phyloP scores from a whole-genome alignment of 345 rosid species.

The Eucalyptus pumila region DNA sequence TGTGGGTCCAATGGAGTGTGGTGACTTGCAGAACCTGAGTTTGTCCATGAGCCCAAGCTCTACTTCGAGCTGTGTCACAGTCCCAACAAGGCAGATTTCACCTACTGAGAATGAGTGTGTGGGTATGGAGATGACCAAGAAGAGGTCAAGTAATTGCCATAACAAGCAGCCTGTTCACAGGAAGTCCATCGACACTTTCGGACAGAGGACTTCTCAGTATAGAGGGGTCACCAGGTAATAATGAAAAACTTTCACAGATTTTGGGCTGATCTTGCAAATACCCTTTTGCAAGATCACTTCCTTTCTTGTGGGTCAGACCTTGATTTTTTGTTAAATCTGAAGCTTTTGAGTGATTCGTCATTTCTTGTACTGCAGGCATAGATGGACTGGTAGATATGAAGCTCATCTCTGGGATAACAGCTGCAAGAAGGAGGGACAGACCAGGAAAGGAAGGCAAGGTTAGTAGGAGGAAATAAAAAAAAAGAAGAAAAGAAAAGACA shows the following conservation, averaged over 20 bases:
- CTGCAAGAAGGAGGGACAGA: slow-evolving; percentile 89
- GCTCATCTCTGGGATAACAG: slow-evolving; percentile 89
- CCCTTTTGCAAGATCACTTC: neutral
- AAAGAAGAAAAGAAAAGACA: neutral
- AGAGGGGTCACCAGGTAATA: slow-evolving; percentile 74
- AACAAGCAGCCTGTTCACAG: slow-evolving; percentile 65
- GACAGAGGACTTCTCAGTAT: slow-evolving; percentile 80
- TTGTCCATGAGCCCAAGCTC: slow-evolving; percentile 48
- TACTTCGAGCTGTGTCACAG: slow-evolving; percentile 30
- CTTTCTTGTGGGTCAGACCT: neutral
- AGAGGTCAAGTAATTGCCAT: slow-evolving; percentile 25
- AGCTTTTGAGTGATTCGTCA: neutral
- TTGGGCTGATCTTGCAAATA: neutral
- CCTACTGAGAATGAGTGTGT: slow-evolving; percentile 10
- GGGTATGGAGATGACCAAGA: slow-evolving; percentile 36
- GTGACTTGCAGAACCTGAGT: slow-evolving; percentile 27
- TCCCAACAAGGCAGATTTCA: slow-evolving; percentile 10
- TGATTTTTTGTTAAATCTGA: neutral
- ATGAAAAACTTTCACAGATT: neutral
- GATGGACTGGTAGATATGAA: slow-evolving; percentile 89
- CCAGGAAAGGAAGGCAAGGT: slow-evolving; percentile 93
- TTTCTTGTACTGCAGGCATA: slow-evolving; percentile 24
- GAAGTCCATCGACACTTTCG: slow-evolving; percentile 78
- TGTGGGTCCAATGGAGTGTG: slow-evolving; percentile 2
- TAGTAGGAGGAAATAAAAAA: slow-evolving; percentile 3